A percentile compares a stretch with the other conserved stretches of the same genome.
Evolutionary conservation across 441 rosid species (phyloP).

Genomic region (Populus hybrid): DNA sequence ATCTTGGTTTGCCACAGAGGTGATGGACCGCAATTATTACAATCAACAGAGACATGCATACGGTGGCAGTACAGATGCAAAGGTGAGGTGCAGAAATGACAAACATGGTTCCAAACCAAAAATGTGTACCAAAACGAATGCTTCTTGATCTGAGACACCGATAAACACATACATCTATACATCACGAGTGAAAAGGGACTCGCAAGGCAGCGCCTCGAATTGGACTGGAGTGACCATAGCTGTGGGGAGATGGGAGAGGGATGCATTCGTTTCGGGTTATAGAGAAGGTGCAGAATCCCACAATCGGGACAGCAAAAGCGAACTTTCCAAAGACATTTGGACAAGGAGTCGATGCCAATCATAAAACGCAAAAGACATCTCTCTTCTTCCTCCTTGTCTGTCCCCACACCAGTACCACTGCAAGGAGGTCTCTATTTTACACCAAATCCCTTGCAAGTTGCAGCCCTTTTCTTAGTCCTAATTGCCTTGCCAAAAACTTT

Average conservation of each 20-base stretch:
- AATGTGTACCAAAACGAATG: neutral
- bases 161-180: neutral
- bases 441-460: too few species aligned
- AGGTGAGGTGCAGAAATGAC: neutral
- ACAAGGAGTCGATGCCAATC: slow-evolving; percentile 93
- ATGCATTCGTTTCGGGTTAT: neutral
- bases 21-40: slow-evolving; percentile 9
- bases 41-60: neutral
- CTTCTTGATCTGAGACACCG: neutral
- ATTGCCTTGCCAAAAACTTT: too few species aligned
- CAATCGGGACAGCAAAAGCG: slow-evolving; percentile 38
- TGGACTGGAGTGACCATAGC: neutral
- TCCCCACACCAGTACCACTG: slow-evolving; percentile 27
- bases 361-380: slow-evolving; percentile 54
- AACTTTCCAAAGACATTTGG: slow-evolving; percentile 73
- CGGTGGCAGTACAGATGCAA: slow-evolving; percentile 1
- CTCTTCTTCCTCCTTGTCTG: slow-evolving; percentile 9
- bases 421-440: too few species aligned
- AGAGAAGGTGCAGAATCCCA: slow-evolving; percentile 34
- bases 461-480: too few species aligned
- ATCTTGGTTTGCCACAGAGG: neutral
- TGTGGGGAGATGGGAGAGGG: slow-evolving; percentile 12
- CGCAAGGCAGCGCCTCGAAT: slow-evolving; percentile 15
- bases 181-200: slow-evolving; percentile 6
- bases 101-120: neutral